Conservation (phyloP, 1,139 yeast species). For the Kodamaea derodonti region DNA sequence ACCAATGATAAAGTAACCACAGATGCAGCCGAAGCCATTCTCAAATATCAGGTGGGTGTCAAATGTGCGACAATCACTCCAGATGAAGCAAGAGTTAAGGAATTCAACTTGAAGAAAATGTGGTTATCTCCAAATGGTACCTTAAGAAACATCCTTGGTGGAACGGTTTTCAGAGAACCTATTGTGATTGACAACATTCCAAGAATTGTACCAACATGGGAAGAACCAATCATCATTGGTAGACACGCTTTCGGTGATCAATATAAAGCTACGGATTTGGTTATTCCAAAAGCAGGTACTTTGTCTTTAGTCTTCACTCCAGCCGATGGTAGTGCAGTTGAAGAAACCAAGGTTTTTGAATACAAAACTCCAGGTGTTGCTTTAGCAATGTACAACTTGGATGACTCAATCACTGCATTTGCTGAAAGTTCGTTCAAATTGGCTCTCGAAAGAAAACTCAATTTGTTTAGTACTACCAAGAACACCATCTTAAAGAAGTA, state of each 20-base stretch:
- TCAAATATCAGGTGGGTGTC: constrained; percentile 74
- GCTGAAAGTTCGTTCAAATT: constrained; percentile 76
- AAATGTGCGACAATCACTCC: constrained; percentile 88
- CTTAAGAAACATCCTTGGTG: constrained; percentile 74
- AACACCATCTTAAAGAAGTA: constrained; percentile 79
- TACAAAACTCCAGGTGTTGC: constrained; percentile 71
- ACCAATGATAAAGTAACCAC: constrained; percentile 70
- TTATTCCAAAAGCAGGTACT: constrained; percentile 65
- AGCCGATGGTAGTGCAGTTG: constrained; percentile 48
- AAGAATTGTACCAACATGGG: constrained; percentile 74
- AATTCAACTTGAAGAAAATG: constrained; percentile 72
- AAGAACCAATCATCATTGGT: constrained; percentile 77
- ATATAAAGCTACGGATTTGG: constrained; percentile 74
- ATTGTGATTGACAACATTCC: constrained; percentile 76
- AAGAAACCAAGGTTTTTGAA: constrained; percentile 52
- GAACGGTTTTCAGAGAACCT: constrained; percentile 83
- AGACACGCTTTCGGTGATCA: constrained; percentile 88
- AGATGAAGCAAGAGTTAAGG: constrained; percentile 76
- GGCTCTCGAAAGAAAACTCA: constrained; percentile 63
- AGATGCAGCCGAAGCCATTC: constrained; percentile 75
- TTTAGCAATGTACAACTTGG: constrained; percentile 79
- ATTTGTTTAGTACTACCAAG: constrained; percentile 70
- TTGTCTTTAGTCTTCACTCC: constrained; percentile 66
- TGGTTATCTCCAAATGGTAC: constrained; percentile 88
- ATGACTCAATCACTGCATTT: constrained; percentile 72